Evolutionary conservation across 305 asterid species (phyloP).

Genomic region (Fraxinus platypoda): DNA sequence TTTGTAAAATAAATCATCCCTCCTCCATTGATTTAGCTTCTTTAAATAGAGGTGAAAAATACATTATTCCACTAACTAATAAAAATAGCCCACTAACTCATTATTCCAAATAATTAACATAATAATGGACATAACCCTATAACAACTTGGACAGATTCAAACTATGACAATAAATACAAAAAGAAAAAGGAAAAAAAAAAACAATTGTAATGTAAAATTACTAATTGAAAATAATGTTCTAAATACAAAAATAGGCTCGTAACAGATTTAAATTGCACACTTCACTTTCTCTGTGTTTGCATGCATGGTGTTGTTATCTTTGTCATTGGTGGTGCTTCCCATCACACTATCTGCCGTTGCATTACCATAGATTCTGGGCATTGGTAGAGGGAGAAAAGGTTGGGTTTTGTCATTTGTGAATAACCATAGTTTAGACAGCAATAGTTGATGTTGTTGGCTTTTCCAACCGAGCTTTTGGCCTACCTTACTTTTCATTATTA

Average conservation of each 20-base stretch:
- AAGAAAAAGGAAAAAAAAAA: neutral
- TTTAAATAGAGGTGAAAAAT: neutral
- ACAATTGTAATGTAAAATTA: neutral
- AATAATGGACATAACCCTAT: neutral
- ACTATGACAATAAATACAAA: neutral
- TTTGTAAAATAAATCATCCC: neutral
- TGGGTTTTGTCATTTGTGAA: neutral
- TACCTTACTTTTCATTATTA: neutral
- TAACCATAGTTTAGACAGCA: neutral
- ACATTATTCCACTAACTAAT: neutral
- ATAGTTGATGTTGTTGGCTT: neutral
- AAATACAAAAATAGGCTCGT: neutral
- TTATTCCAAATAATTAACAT: neutral
- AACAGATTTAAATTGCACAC: neutral
- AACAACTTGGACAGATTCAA: neutral
- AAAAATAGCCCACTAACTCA: neutral
- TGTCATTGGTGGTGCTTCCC: neutral
- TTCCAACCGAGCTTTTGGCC: neutral
- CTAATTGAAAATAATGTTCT: neutral
- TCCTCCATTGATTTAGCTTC: neutral
- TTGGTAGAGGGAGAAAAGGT: neutral
- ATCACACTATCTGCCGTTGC: neutral
- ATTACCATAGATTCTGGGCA: neutral
- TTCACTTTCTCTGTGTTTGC: neutral
- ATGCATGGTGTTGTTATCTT: neutral